Percentiles rank a stretch among this genome's conserved stretches.
phyloP scores from a whole-genome alignment of 139 green algal genomes.

The Chlamydomonas sp. region DNA sequence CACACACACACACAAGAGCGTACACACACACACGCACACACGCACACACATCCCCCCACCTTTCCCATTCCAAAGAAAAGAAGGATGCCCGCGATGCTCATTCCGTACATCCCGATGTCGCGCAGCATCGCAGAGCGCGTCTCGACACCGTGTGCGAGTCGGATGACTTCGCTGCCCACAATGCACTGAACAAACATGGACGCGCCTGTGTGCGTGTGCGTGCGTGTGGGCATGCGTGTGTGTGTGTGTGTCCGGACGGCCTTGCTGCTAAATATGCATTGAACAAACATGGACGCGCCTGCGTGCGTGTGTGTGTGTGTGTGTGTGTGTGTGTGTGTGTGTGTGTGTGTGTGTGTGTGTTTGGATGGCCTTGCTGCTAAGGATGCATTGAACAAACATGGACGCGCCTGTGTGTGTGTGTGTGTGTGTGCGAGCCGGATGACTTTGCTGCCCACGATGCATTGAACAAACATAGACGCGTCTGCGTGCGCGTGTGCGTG shows the following conservation, averaged over 20 bases:
- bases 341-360: not conserved
- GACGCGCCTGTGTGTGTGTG: no score
- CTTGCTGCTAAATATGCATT: not conserved
- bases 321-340: not conserved
- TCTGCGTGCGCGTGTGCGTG: not conserved
- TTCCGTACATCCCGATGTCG: slow-evolving; percentile 2
- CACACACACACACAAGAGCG: not conserved
- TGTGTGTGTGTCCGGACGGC: not conserved
- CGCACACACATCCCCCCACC: not conserved
- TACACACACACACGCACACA: not conserved
- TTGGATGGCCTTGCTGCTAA: not conserved
- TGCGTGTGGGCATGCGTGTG: not conserved
- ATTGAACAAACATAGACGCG: slow-evolving; percentile 17
- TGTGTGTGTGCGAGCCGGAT: not conserved
- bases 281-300: slow-evolving; percentile 4
- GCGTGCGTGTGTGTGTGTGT: no score
- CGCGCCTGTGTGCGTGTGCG: slow-evolving; percentile 5
- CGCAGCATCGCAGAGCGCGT: not conserved
- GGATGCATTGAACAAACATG: no score
- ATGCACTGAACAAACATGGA: slow-evolving; percentile 19
- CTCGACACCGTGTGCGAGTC: not conserved
- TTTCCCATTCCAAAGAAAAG: slow-evolving; percentile 7
- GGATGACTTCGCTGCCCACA: slow-evolving; percentile 10
- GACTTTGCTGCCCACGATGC: slow-evolving; percentile 12
- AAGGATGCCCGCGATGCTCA: not conserved